Base-by-base conservation (phyloP, 192 early-diverging fungal species). In the Entomortierella parvispora region DNA sequence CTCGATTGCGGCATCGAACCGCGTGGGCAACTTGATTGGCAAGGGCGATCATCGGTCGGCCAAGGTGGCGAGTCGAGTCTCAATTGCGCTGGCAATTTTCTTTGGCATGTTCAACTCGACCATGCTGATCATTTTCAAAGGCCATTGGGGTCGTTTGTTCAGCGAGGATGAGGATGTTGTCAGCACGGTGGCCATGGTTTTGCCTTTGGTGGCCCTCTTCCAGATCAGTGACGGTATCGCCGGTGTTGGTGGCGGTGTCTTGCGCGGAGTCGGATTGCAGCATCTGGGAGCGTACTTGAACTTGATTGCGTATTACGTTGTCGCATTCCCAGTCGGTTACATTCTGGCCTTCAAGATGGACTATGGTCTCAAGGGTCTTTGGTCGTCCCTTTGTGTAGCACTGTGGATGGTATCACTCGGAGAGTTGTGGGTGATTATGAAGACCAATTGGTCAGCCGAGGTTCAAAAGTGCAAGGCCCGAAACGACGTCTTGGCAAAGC, bases 1-100 rank as follows among this genome's bases (percentile, higher is more conserved):
- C 12, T 80, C 90, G 31, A 88, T 97, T 62, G 94, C 90, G 0
- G 85, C 88, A 0, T 89, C 92, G 11, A 93, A 90, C 53, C 82
- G 96, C 18, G 88, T 96, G 40, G 95, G 91, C 61, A 89, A 90
- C 46, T 69, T 92, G 3, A 67, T 92, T 2, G 92, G 92, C 5
- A 88, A 83, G 18, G 74, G 58, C 9, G 58, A 82, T 11, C 45
- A 81, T 3, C 32, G 15, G 0, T 66, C 75, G 7, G 91, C 91
- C 14, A 70, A 68, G 34, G 68, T 83, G 37, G 76, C 89, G 2
- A 65, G 85, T 32, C 64, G 74, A 40, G 64, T 82, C 1, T 74
- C 81, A 7, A 66, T 93, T 32, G 59, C 80, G 1, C 74, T 88
- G 20, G 70, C 83, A 0, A 43, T 87, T 1, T 57, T 84, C 1